Conservation (phyloP, 768 basidiomycete species). For the Leccinum aurantiacum region DNA sequence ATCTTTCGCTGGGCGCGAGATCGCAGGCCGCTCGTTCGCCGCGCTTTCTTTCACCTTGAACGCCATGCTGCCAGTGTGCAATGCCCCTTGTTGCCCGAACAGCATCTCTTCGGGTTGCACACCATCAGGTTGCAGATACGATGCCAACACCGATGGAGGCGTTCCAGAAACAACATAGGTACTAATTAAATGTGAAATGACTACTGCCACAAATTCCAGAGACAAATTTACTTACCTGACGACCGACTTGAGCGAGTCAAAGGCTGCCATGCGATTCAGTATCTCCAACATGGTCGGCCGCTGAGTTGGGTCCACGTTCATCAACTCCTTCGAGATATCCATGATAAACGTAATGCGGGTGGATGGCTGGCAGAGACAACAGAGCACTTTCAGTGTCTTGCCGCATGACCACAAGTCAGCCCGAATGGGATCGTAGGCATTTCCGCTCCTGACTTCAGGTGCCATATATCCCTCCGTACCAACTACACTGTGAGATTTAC, state of each 20-base stretch:
- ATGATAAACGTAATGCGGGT: background rate
- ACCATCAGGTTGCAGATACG: conserved; percentile 53
- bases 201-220: background rate
- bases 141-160: conserved; percentile 54
- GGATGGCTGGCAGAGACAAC: background rate
- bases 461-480: too few species aligned
- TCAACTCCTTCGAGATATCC: background rate
- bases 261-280: background rate
- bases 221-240: conserved; percentile 48
- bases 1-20: too few species aligned
- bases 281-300: background rate
- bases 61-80: conserved; percentile 51
- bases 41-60: too few species aligned
- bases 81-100: conserved; percentile 63
- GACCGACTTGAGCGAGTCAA: conserved; percentile 53
- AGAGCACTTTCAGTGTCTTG: background rate
- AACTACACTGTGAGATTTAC: too few species aligned
- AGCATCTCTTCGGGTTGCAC: conserved; percentile 33
- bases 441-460: too few species aligned
- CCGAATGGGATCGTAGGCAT: too few species aligned
- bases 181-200: conserved; percentile 35
- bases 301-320: background rate
- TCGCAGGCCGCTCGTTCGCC: too few species aligned
- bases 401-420: too few species aligned
- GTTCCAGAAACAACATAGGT: conserved; percentile 50